phyloP scores from a whole-genome alignment of 345 rosid species.

The Durio zibethinus region DNA sequence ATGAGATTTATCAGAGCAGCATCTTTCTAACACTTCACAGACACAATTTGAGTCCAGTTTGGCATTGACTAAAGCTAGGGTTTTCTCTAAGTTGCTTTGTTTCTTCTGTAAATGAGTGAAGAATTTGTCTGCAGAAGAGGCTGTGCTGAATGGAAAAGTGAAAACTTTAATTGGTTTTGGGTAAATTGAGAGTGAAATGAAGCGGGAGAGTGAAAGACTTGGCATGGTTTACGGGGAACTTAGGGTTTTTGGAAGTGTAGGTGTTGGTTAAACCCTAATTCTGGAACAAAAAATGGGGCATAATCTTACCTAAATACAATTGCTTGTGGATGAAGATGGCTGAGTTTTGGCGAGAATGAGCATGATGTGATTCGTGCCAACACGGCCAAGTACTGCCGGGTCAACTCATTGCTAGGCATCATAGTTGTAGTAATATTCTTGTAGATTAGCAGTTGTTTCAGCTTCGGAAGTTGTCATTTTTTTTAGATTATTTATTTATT shows the following conservation, averaged over 20 bases:
- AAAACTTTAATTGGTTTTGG: not conserved
- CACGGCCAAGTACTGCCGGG: not conserved
- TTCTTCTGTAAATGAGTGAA: not conserved
- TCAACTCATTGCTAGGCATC: not conserved
- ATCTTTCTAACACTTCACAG: constrained; percentile 53
- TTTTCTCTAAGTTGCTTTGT: constrained; percentile 38
- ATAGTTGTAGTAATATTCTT: not conserved
- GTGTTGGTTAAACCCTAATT: not conserved
- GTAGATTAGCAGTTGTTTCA: not conserved
- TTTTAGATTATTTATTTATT: no score
- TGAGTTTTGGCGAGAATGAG: not conserved
- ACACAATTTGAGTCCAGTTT: constrained; percentile 53
- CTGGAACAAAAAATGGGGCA: not conserved
- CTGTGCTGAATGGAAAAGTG: not conserved
- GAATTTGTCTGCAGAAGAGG: not conserved
- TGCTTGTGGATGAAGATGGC: not conserved
- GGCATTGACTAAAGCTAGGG: constrained; percentile 37
- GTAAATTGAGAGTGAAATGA: not conserved
- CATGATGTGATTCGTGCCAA: not conserved
- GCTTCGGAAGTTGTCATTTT: not conserved
- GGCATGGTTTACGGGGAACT: not conserved
- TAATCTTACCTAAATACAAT: not conserved
- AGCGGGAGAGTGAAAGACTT: not conserved
- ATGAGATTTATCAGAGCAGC: constrained; percentile 33
- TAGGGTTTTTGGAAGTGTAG: not conserved